A percentile compares a stretch with the other conserved stretches of the same genome.
Conservation (phyloP, 345 rosid genomes). For the Arabis hirsuta region DNA sequence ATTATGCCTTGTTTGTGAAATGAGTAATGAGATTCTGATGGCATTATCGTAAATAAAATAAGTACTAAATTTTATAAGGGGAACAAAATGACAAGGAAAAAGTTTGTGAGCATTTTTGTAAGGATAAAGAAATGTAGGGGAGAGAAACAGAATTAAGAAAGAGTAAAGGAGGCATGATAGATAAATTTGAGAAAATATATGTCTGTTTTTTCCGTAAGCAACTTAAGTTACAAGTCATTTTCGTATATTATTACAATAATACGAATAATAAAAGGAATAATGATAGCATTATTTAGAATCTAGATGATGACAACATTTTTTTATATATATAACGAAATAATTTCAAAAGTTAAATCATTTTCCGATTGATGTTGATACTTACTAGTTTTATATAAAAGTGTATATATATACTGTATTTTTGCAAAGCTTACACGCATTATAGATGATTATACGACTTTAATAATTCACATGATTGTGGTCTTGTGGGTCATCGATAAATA, state of each 20-base stretch:
- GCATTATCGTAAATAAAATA: background rate
- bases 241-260: conserved; percentile 6
- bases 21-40: background rate
- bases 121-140: background rate
- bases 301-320: conserved; percentile 26
- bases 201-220: conserved; percentile 25
- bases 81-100: background rate
- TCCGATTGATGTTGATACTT: conserved; percentile 37
- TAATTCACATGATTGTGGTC: conserved; percentile 36
- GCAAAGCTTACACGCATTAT: conserved; percentile 34
- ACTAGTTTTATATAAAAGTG: conserved; percentile 10
- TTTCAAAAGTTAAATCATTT: conserved; percentile 26
- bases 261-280: conserved; percentile 14
- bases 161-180: background rate
- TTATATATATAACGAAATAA: conserved; percentile 12
- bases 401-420: conserved; percentile 23
- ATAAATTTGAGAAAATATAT: background rate
- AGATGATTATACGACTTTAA: conserved; percentile 13
- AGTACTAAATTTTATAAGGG: background rate
- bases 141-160: background rate
- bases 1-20: conserved; percentile 19
- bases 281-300: conserved; percentile 8
- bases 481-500: conserved; percentile 27
- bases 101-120: background rate
- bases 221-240: conserved; percentile 19